Conservation (phyloP, 768 basidiomycete species). For the Tulasnella sp. region DNA sequence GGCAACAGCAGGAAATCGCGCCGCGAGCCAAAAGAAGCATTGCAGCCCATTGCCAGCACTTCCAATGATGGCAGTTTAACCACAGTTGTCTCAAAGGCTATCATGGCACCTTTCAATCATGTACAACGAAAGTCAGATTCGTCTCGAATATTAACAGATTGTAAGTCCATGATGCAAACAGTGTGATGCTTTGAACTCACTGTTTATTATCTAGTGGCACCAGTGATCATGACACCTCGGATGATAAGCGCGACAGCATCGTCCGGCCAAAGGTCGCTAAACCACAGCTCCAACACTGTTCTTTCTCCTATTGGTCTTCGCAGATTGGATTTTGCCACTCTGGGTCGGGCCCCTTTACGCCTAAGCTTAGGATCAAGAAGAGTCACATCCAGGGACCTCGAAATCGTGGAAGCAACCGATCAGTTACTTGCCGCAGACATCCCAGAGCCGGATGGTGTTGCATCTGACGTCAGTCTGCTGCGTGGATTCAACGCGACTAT, state of each 20-base stretch:
- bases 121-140: slow-evolving; percentile 49
- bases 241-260: slow-evolving; percentile 51
- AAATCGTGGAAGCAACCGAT: slow-evolving; percentile 69
- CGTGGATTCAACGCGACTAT: slow-evolving; percentile 87
- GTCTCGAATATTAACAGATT: slow-evolving; percentile 56
- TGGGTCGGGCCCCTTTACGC: slow-evolving; percentile 65
- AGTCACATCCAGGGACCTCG: slow-evolving; percentile 69
- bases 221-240: slow-evolving; percentile 78
- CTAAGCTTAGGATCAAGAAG: slow-evolving; percentile 51
- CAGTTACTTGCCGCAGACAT: slow-evolving; percentile 59
- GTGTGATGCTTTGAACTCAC: slow-evolving; percentile 8
- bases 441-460: slow-evolving; percentile 50
- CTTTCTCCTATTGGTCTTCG: slow-evolving; percentile 21
- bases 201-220: slow-evolving; percentile 44
- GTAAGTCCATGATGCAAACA: slow-evolving; percentile 33
- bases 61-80: too few relatives aligned
- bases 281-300: slow-evolving; percentile 23
- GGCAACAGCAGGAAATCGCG: too few relatives aligned
- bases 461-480: slow-evolving; percentile 63
- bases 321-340: slow-evolving; percentile 53
- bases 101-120: slow-evolving; percentile 51
- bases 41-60: too few relatives aligned
- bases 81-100: slow-evolving; percentile 37
- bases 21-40: too few relatives aligned
- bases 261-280: slow-evolving; percentile 46